Conservation (phyloP, 192 early-diverging fungal genomes). For the Backusella mclennaniae region DNA sequence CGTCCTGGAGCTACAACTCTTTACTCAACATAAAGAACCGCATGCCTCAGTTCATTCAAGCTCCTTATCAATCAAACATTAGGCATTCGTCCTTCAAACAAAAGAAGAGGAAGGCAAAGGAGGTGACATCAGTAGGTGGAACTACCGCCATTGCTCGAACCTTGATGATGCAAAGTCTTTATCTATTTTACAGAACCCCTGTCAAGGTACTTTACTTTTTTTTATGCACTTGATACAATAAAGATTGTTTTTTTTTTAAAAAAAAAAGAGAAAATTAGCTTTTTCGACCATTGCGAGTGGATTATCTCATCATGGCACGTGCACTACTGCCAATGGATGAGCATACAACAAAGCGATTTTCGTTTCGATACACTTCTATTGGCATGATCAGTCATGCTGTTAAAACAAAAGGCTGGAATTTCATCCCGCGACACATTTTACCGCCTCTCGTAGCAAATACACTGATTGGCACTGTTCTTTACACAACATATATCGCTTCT, state of each 20-base stretch:
- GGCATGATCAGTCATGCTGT: constrained; percentile 74
- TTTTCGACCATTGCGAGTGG: constrained; percentile 74
- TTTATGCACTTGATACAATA: constrained; percentile 1
- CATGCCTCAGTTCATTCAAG: not conserved
- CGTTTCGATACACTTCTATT: constrained; percentile 64
- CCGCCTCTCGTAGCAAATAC: constrained; percentile 77
- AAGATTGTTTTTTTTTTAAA: too few species aligned
- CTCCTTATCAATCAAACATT: not conserved
- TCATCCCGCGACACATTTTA: constrained; percentile 67
- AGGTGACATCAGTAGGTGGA: constrained; percentile 50
- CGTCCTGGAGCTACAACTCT: not conserved
- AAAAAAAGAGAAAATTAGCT: constrained; percentile 39
- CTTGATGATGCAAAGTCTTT: constrained; percentile 49
- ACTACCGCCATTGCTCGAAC: constrained; percentile 55
- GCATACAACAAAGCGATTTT: constrained; percentile 29
- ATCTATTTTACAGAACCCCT: constrained; percentile 56
- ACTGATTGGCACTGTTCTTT: constrained; percentile 69
- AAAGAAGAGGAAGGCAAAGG: constrained; percentile 49
- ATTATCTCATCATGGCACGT: constrained; percentile 76
- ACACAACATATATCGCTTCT: constrained; percentile 69
- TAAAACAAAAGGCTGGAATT: constrained; percentile 63
- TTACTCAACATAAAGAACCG: not conserved
- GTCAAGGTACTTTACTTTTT: constrained; percentile 45
- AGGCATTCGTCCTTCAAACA: not conserved
- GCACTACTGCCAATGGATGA: constrained; percentile 61